These are phyloP conservation scores for Colletotrichum navitas DNA, from an alignment of 2,329 filamentous ascomycete species.

Conservation along the genomic window DNA sequence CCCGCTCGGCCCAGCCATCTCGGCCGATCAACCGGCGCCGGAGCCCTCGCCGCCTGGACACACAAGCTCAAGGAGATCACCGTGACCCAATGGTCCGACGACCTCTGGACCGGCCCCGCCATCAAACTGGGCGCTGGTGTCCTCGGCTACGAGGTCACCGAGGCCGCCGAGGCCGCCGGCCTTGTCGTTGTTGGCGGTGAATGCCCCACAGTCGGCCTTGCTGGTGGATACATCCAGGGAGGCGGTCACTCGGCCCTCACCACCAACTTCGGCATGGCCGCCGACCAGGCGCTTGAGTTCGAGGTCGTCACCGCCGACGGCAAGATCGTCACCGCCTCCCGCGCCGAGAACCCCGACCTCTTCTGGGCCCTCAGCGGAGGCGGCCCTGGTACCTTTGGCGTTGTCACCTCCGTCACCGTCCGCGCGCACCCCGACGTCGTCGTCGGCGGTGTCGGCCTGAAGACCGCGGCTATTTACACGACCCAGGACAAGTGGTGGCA, in stretches of 20 bases:
- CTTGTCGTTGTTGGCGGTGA: conserved; percentile 60
- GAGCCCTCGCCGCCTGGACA: conserved; percentile 56
- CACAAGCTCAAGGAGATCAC: conserved; percentile 57
- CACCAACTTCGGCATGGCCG: conserved; percentile 68
- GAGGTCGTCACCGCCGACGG: conserved; percentile 68
- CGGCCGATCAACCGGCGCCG: conserved; percentile 55
- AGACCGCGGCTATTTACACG: conserved; percentile 44
- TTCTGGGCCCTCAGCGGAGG: conserved; percentile 75
- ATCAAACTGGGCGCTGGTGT: conserved; percentile 67
- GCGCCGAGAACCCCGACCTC: conserved; percentile 64
- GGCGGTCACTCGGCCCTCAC: conserved; percentile 69
- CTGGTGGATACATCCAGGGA: conserved; percentile 71
- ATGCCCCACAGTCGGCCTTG: conserved; percentile 67
- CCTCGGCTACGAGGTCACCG: conserved; percentile 58
- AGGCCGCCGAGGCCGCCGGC: conserved; percentile 29
- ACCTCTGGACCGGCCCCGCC: conserved; percentile 62
- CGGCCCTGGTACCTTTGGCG: conserved; percentile 69
- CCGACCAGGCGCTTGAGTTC: conserved; percentile 69
- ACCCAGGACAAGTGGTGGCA: conserved; percentile 60
- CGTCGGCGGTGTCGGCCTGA: conserved; percentile 58
- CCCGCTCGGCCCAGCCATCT: conserved; percentile 51
- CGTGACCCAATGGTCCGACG: conserved; percentile 54
- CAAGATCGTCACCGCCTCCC: conserved; percentile 60
- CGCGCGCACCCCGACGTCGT: conserved; percentile 61
- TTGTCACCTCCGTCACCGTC: conserved; percentile 68